phyloP scores from a whole-genome alignment of 2,329 filamentous ascomycete genomes.

The Macroventuria anomochaeta region DNA sequence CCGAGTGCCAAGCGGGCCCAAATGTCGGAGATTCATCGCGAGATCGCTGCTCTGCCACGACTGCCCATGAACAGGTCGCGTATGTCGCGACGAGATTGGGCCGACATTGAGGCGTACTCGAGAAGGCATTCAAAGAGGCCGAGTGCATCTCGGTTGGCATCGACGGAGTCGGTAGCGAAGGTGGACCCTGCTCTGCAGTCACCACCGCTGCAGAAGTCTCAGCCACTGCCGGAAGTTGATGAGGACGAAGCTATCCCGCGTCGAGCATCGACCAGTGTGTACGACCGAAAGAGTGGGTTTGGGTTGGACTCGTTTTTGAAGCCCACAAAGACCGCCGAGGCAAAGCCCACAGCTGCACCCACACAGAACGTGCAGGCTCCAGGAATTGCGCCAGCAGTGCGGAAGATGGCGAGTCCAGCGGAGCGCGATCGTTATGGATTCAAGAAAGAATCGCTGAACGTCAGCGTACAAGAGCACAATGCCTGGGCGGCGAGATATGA shows the following conservation, averaged over 20 bases:
- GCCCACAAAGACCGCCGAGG: conserved; percentile 1
- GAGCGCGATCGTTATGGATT: conserved; percentile 87
- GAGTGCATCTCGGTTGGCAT: conserved; percentile 26
- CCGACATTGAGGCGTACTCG: conserved; percentile 43
- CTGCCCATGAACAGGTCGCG: conserved; percentile 39
- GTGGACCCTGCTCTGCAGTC: conserved; percentile 24
- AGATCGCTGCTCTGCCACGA: conserved; percentile 40
- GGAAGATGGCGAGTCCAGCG: conserved; percentile 34
- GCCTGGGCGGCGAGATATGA: conserved; percentile 78
- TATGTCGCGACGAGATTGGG: conserved; percentile 46
- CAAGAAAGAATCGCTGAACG: conserved; percentile 82
- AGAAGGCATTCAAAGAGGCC: conserved; percentile 33
- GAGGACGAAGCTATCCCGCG: conserved; percentile 45
- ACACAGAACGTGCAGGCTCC: conserved; percentile 6
- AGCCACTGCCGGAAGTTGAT: conserved; percentile 43
- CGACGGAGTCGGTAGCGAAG: conserved; percentile 22
- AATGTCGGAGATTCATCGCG: conserved; percentile 39
- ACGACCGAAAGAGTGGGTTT: conserved; percentile 40
- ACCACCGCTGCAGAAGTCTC: conserved; percentile 31
- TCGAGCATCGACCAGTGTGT: conserved; percentile 45
- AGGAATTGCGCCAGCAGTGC: conserved; percentile 20
- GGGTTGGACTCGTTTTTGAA: conserved; percentile 17
- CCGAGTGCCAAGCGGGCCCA: conserved; percentile 26
- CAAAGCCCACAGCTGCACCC: conserved; percentile 10
- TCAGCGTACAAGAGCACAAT: conserved; percentile 79